Evolutionary conservation across 2,329 filamentous ascomycete species (phyloP).

Genomic region (Aspergillus unguis): DNA sequence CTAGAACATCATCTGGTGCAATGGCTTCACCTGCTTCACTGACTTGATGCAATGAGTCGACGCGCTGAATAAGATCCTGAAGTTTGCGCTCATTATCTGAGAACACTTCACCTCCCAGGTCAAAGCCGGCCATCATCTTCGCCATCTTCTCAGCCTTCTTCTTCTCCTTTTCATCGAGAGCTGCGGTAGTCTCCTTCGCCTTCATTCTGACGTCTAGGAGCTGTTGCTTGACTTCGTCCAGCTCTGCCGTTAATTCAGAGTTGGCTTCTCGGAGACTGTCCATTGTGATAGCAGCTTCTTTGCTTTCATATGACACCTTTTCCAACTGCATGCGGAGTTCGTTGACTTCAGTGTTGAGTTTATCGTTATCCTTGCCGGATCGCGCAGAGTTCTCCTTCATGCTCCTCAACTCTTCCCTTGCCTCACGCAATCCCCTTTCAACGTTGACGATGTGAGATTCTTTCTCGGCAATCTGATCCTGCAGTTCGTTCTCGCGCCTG

Average conservation of each 20-base stretch:
- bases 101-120: conserved; percentile 87
- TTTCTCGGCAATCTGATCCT: conserved; percentile 92
- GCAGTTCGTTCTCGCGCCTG: conserved; percentile 90
- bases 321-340: conserved; percentile 96
- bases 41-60: conserved; percentile 74
- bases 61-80: conserved; percentile 74
- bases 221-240: conserved; percentile 95
- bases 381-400: conserved; percentile 83
- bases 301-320: conserved; percentile 90
- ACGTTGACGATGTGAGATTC: conserved; percentile 75
- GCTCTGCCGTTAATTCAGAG: conserved; percentile 80
- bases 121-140: conserved; percentile 99
- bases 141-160: conserved; percentile 99
- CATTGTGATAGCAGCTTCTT: conserved; percentile 96
- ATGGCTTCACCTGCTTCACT: conserved; percentile 74
- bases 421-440: conserved; percentile 76
- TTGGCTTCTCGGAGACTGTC: conserved; percentile 96
- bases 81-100: conserved; percentile 89
- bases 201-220: conserved; percentile 95
- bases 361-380: conserved; percentile 86
- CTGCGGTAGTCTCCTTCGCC: conserved; percentile 85
- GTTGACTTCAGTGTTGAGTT: conserved; percentile 78
- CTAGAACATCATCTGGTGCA: conserved; percentile 74
- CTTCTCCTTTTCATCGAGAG: conserved; percentile 94
- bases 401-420: conserved; percentile 78